Conservation (phyloP, 768 basidiomycete genomes). For the Lentinus brumalis region DNA sequence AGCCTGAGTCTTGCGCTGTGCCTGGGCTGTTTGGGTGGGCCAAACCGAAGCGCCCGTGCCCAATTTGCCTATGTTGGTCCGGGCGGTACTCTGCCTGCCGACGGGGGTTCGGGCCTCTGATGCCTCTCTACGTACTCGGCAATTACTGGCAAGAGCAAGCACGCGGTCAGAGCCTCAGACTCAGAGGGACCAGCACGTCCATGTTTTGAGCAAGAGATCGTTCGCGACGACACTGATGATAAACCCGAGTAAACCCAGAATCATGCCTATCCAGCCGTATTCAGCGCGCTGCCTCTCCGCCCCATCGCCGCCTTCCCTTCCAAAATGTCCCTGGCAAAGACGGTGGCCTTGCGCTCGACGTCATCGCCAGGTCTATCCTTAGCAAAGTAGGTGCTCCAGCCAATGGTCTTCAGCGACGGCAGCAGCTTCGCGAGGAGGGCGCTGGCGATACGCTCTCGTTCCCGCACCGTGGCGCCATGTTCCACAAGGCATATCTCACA, state of each 20-base stretch:
- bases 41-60: neutral
- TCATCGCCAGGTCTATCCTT: constrained; percentile 11
- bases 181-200: no score
- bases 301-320: neutral
- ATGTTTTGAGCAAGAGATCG: no score
- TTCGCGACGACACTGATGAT: no score
- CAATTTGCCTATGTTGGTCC: constrained; percentile 8
- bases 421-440: constrained; percentile 47
- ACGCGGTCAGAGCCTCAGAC: no score
- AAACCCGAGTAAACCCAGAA: no score
- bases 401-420: constrained; percentile 44
- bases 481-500: constrained; percentile 39
- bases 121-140: neutral
- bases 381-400: constrained; percentile 56
- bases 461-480: constrained; percentile 35
- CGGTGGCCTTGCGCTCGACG: neutral
- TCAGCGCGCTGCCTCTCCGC: neutral
- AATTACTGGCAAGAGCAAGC: no score
- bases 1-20: neutral
- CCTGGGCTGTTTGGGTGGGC: neutral
- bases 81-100: neutral
- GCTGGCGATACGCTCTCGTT: constrained; percentile 50
- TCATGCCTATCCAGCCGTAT: no score
- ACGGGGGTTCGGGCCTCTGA: neutral
- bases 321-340: neutral